A percentile compares a stretch with the other conserved stretches of the same genome.
phyloP scores from a whole-genome alignment of 345 rosid species.

The Firmiana major region DNA sequence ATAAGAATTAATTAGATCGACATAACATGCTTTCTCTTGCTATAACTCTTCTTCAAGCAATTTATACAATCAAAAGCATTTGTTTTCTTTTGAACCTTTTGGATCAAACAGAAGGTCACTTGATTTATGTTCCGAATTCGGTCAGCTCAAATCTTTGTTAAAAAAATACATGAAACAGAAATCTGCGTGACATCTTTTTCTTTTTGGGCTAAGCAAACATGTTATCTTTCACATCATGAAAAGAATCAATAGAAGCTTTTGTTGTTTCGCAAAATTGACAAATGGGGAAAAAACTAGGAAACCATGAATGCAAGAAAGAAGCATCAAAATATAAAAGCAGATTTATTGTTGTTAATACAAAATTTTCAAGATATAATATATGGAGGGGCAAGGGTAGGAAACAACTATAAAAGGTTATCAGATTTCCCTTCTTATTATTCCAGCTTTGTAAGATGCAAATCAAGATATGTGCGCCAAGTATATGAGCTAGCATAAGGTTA shows the following conservation, averaged over 20 bases:
- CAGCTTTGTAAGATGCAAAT: conserved; percentile 1
- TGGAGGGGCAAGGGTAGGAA: neutral
- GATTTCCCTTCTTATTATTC: neutral
- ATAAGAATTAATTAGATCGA: neutral
- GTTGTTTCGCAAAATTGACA: neutral
- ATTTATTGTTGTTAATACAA: neutral
- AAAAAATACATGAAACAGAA: neutral
- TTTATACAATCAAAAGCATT: neutral
- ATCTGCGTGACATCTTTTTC: neutral
- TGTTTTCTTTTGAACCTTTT: neutral
- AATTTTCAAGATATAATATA: neutral
- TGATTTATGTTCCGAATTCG: neutral
- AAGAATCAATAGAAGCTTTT: neutral
- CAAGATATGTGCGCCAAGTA: neutral
- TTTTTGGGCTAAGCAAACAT: neutral
- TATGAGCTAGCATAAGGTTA: neutral
- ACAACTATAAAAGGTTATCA: neutral
- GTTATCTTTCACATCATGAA: neutral
- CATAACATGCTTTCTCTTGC: neutral
- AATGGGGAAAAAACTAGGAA: neutral
- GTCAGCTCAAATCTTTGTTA: neutral
- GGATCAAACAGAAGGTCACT: neutral
- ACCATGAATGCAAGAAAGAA: neutral
- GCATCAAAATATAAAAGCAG: neutral
- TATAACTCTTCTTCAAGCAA: neutral